Base-by-base conservation (phyloP, 176 grass and related monocot species). In the Rhynchospora tenuis region DNA sequence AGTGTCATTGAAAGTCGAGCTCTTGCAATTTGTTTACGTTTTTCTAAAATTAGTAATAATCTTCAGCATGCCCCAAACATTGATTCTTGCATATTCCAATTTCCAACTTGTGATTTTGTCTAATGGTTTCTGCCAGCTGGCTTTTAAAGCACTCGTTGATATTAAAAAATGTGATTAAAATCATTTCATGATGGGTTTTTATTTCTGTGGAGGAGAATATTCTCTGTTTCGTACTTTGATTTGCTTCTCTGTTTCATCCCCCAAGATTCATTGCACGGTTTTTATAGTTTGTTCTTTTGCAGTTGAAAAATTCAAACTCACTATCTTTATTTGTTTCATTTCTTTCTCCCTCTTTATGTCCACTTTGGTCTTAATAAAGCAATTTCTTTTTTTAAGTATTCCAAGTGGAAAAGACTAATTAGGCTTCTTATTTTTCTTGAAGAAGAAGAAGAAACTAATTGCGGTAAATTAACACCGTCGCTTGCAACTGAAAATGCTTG, bases 161-260 rank as follows among this genome's bases (percentile, higher is more conserved):
- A 45, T 54, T 19, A 28, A 14, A 27, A 65, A 29, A 9, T 27
- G 62, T 65, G 24, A 17, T 16, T 68, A 42, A 43, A 68, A 7
- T 26, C 4, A 29, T 54, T 76, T 29, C 54, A 76, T 76, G 13
- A 3, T 27, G 15, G 31, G 5, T 8, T 15, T 75, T 67, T 66
- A 29, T 17, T 82, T 64, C 20, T 26, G 44, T 82, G 43, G 43
- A 33, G 38, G 60, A 64, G 20, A 67, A 65, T 66, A 29, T 48
- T 52, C 80, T 66, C 80, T 82, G 54, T 82, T 66, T 51, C 80
- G 80, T 82, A 20, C 28, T 82, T 82, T 82, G 80, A 82, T 82
- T 82, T 27, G 59, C 80, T 64, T 82, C 80, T 82, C 42, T 51
- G 48, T 6, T 54, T 55, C 72, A 7, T 55, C 48, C 48, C 17